Percentiles rank a stretch among this genome's conserved stretches.
phyloP scores from a whole-genome alignment of 2,329 filamentous ascomycete genomes.

The Cercospora janseana region DNA sequence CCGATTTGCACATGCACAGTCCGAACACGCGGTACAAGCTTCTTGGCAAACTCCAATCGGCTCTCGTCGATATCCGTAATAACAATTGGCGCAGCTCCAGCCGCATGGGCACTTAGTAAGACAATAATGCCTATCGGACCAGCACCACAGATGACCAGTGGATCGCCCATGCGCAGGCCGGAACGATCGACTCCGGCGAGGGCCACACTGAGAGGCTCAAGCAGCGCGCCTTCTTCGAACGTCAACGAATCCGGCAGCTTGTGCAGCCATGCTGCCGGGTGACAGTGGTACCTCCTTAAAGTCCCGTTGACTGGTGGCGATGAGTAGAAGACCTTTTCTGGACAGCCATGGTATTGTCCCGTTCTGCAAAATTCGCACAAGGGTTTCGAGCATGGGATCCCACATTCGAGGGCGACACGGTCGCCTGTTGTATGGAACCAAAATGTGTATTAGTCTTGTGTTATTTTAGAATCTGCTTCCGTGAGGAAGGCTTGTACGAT shows the following conservation, averaged over 20 bases:
- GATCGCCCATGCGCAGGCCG: slow-evolving; percentile 42
- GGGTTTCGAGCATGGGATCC: slow-evolving; percentile 34
- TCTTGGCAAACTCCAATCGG: slow-evolving; percentile 41
- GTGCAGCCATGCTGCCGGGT: slow-evolving; percentile 35
- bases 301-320: slow-evolving; percentile 36
- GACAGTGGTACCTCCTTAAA: slow-evolving; percentile 34
- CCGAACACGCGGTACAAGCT: slow-evolving; percentile 40
- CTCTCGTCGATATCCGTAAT: slow-evolving; percentile 47
- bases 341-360: slow-evolving; percentile 35
- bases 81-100: slow-evolving; percentile 46
- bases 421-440: slow-evolving; percentile 29
- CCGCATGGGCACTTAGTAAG: slow-evolving; percentile 45
- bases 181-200: slow-evolving; percentile 46
- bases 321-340: slow-evolving; percentile 34
- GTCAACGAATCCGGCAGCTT: slow-evolving; percentile 41
- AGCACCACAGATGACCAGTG: slow-evolving; percentile 40
- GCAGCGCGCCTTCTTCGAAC: slow-evolving; percentile 46
- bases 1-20: slow-evolving; percentile 40
- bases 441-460: background rate
- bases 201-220: slow-evolving; percentile 52
- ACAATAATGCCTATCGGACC: slow-evolving; percentile 42
- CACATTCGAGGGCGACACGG: slow-evolving; percentile 37
- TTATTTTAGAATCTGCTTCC: background rate
- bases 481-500: background rate
- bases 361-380: slow-evolving; percentile 34